Base-by-base conservation (phyloP, 2,329 filamentous ascomycete genomes). In the Neopestalotiopsis clavispora region DNA sequence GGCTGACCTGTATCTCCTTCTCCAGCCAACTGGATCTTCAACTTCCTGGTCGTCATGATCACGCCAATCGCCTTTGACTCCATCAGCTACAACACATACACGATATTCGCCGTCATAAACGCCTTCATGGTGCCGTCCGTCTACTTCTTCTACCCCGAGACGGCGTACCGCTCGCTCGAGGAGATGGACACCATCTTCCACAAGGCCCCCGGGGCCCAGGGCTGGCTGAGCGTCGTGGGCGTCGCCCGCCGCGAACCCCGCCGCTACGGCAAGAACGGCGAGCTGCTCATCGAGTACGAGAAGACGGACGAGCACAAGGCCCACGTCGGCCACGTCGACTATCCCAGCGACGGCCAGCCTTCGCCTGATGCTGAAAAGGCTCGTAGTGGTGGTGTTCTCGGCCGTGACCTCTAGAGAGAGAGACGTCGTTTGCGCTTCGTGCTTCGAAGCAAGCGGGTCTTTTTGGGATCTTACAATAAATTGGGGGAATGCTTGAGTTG, bases 141-240 rank as follows among this genome's bases (percentile, higher is more conserved):
- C 30, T 90, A 88, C 77, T 87, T 88, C 78, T 89, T 89, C 81
- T 91, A 88, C 78, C 89, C 89, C 0, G 90, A 91, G 78, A 91
- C 90, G 10, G 87, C 87, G 1, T 88, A 88, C 74, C 84, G 89
- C 56, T 88, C 85, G 1, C 84, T 92, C 23, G 89, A 92, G 77
- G 89, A 91, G 75, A 91, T 92, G 86, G 89, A 91, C 73, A 80
- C 79, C 72, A 90, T 91, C 74, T 91, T 90, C 79, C 84, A 86
- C 71, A 88, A 89, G 74, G 85, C 86, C 1, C 79, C 80, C 28
- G 86, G 86, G 3, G 70, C 71, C 71, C 72, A 71, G 68, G 81
- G 79, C 38, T 80, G 79, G 71, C 79, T 85, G 65, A 75, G 78
- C 17, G 81, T 85, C 13, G 84, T 86, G 13, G 69, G 74, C 30